These are phyloP conservation scores for Xylaria flabelliformis DNA, from an alignment of 495 filamentous ascomycete species.

Conservation along the genomic window DNA sequence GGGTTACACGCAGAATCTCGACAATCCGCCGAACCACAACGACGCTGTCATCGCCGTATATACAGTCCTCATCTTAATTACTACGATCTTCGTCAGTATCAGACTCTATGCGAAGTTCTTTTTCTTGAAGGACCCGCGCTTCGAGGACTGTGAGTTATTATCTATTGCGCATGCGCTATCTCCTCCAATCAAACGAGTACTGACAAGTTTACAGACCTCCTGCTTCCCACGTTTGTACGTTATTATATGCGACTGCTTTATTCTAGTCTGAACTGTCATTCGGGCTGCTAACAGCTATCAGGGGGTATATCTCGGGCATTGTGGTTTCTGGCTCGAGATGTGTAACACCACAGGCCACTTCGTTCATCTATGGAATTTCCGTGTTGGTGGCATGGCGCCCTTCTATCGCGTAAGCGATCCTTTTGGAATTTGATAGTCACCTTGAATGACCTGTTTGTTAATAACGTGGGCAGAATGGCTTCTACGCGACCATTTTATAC, in stretches of 20 bases:
- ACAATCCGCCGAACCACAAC: constrained; percentile 44
- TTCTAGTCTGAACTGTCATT: background rate
- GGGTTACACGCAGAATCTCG: constrained; percentile 36
- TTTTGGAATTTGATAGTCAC: background rate
- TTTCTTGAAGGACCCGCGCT: constrained; percentile 26
- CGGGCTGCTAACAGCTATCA: constrained; percentile 14
- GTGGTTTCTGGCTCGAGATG: constrained; percentile 28
- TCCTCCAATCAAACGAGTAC: background rate
- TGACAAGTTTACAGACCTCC: constrained; percentile 4
- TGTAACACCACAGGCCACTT: constrained; percentile 34
- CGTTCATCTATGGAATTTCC: constrained; percentile 39
- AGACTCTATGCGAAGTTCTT: constrained; percentile 35
- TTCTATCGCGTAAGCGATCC: constrained; percentile 30
- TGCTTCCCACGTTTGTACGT: constrained; percentile 9
- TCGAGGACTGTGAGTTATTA: constrained; percentile 23
- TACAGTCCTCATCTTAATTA: constrained; percentile 28
- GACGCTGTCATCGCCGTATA: constrained; percentile 35
- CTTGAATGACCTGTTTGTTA: background rate
- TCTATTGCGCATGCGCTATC: background rate
- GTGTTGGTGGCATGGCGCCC: constrained; percentile 28
- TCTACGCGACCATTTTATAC: constrained; percentile 29
- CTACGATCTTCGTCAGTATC: constrained; percentile 29
- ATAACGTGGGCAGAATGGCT: constrained; percentile 18
- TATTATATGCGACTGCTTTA: background rate
- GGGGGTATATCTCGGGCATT: constrained; percentile 33